Base-by-base conservation (phyloP, 108 stramenopile genomes). In the Pseudonitzschia multiseries region DNA sequence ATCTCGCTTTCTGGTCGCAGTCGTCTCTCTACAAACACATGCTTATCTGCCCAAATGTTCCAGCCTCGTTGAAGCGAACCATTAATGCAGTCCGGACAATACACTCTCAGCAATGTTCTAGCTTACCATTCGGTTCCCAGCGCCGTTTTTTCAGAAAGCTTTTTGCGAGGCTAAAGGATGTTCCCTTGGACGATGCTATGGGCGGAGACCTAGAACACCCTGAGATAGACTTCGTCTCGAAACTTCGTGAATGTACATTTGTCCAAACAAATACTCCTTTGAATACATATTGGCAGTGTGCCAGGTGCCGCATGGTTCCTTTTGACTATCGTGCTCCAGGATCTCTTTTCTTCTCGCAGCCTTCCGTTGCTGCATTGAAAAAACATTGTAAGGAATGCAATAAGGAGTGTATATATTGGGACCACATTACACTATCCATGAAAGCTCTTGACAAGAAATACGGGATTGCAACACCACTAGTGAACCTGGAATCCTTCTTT, bases 11-110 rank as follows among this genome's bases (percentile, higher is more conserved):
- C n/a, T 63, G 1, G 2, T 21, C 2, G 15, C 4, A 63, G 51
- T 52, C 75, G 28, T 77, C 79, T 31, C 53, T 82, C 53, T 82
- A 84, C 74, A 80, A 84, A 29, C 86, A 87, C 74, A 73, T 87
- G 65, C 78, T 75, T 42, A 57, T 43, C 32, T 87, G 86, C 69
- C 70, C 72, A 8, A 67, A 69, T 36, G 44, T 84, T 3, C 59
- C 78, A 6, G 64, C 42, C 0, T 29, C 76, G 14, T 6, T 84
- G 66, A 84, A 87, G 42, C 63, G 66, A 41, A 81, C 76, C 13
- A 42, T 84, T 21, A 36, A 32, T 56, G 42, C 74, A 21, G 41
- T 80, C 22, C 71, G 78, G 12, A 82, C 80, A 61, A 62, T 87
- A 26, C 86, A 87, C 52, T 74, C 78, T 15, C 42, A 70, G 22